Evolutionary conservation across 2,329 filamentous ascomycete species (phyloP).

Genomic region (Monosporascus sp.): DNA sequence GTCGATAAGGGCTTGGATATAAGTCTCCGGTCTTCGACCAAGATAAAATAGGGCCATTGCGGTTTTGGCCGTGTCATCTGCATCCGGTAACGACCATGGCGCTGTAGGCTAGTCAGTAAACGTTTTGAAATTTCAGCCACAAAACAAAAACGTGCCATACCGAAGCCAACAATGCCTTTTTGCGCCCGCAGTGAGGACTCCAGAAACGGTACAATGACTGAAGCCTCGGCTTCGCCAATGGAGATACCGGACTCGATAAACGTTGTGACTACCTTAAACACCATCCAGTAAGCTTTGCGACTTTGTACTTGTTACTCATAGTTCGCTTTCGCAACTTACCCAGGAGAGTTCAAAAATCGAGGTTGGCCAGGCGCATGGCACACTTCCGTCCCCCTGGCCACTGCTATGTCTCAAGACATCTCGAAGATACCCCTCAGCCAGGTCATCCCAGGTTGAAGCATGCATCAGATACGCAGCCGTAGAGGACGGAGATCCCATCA

Average conservation of each 20-base stretch:
- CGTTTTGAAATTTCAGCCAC: too few relatives aligned
- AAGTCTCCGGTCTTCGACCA: background rate
- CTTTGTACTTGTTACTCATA: too few relatives aligned
- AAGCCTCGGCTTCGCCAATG: background rate
- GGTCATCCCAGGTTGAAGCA: background rate
- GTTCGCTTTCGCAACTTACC: conserved; percentile 1
- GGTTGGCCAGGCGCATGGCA: conserved; percentile 6
- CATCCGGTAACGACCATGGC: background rate
- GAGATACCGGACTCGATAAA: background rate
- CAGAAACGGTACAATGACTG: background rate
- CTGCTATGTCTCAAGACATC: background rate
- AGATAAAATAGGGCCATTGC: background rate
- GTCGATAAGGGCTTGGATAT: too few relatives aligned
- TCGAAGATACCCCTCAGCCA: conserved; percentile 2
- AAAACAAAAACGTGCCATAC: background rate
- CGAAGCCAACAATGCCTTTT: background rate
- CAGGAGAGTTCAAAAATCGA: conserved; percentile 3
- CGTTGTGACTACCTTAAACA: conserved; percentile 1
- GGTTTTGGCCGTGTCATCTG: background rate
- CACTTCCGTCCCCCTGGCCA: background rate
- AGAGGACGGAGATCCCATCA: too few relatives aligned
- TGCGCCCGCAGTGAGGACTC: background rate
- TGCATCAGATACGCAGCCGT: too few relatives aligned
- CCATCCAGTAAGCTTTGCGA: background rate
- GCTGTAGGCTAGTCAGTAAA: too few relatives aligned